These are phyloP conservation scores for Trichoderma sp. DNA, from an alignment of 2,329 filamentous ascomycete genomes.

Conservation along the genomic window DNA sequence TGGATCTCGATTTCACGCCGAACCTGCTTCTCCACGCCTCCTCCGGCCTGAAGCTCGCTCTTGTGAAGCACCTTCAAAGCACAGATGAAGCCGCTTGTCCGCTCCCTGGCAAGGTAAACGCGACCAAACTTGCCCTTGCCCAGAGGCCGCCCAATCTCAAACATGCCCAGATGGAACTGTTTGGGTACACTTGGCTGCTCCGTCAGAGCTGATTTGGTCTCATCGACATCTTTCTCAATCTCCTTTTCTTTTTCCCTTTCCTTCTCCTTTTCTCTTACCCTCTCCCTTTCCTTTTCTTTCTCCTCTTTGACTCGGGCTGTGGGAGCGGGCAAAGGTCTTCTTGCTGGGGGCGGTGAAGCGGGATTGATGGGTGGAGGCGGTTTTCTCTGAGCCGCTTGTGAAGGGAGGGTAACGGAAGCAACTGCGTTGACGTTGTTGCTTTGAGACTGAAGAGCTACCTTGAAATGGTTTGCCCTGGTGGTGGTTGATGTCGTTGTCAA, in stretches of 20 bases:
- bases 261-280: neutral
- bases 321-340: constrained; percentile 47
- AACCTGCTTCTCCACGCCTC: constrained; percentile 68
- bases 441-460: constrained; percentile 77
- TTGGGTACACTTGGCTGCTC: constrained; percentile 57
- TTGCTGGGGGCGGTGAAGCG: constrained; percentile 44
- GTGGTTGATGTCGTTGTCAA: constrained; percentile 36
- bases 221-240: constrained; percentile 49
- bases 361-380: constrained; percentile 28
- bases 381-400: constrained; percentile 60
- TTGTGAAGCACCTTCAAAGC: constrained; percentile 72
- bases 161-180: constrained; percentile 79
- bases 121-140: constrained; percentile 73
- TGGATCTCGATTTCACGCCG: constrained; percentile 72
- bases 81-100: constrained; percentile 65
- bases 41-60: constrained; percentile 66
- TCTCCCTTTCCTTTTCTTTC: neutral
- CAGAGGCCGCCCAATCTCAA: constrained; percentile 70
- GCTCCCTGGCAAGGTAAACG: constrained; percentile 68
- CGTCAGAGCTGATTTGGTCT: constrained; percentile 51
- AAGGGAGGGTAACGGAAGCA: constrained; percentile 64
- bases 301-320: constrained; percentile 36
- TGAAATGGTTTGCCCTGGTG: constrained; percentile 78
- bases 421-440: constrained; percentile 65
- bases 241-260: constrained; percentile 18